Percentiles rank a stretch among this genome's conserved stretches.
Conservation (phyloP, 2,329 filamentous ascomycete species). For the Parastagonospora nodorum region DNA sequence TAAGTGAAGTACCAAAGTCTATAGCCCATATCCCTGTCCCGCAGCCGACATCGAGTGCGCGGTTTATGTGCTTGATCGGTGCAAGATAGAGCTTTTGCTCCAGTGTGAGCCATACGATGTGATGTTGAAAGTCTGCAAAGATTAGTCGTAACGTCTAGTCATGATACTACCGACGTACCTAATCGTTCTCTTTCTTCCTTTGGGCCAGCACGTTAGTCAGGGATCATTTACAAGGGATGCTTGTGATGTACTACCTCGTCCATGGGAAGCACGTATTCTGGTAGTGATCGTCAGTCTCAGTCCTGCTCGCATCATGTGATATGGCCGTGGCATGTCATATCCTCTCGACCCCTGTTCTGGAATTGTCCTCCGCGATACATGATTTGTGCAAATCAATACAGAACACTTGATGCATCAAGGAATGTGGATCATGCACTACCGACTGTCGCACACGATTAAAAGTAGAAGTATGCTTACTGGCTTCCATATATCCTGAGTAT, state of each 20-base stretch:
- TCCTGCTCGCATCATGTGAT: background rate
- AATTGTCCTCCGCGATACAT: too few relatives aligned
- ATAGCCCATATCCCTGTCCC: conserved; percentile 50
- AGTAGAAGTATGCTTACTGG: conserved; percentile 3
- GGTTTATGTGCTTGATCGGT: conserved; percentile 38
- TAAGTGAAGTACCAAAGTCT: conserved; percentile 36
- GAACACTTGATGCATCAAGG: too few relatives aligned
- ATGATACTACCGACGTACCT: conserved; percentile 1
- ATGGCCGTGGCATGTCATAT: background rate
- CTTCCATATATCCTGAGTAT: conserved; percentile 16
- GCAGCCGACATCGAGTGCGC: conserved; percentile 45
- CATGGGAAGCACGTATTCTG: conserved; percentile 23
- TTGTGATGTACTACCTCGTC: conserved; percentile 14
- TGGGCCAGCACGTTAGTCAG: background rate
- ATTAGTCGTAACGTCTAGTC: background rate
- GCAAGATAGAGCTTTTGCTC: conserved; percentile 45
- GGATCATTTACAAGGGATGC: background rate
- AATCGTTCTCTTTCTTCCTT: conserved; percentile 18
- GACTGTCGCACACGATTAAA: background rate
- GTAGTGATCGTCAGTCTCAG: conserved; percentile 1
- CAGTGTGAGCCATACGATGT: conserved; percentile 46
- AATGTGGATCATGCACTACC: too few relatives aligned
- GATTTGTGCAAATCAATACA: too few relatives aligned
- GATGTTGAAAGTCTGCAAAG: conserved; percentile 32
- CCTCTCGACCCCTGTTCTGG: too few relatives aligned